phyloP scores from a whole-genome alignment of 139 green algal genomes.

The Spirogloea muscicola region DNA sequence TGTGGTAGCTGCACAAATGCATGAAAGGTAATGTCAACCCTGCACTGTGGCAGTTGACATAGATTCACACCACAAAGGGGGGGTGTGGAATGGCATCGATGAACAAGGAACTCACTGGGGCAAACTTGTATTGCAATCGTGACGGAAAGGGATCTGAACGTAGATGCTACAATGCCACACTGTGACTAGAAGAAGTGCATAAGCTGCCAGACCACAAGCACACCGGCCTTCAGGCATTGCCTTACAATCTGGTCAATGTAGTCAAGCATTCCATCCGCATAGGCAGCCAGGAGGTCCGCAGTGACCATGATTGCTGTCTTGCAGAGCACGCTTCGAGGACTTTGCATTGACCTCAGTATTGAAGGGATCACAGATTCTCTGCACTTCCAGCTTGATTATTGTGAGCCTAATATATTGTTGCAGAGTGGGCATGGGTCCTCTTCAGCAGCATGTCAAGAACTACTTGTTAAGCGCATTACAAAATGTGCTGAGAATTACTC shows the following conservation, averaged over 20 bases:
- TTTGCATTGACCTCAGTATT: too few relatives aligned
- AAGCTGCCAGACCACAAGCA: too few relatives aligned
- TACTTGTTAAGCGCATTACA: too few relatives aligned
- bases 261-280: constrained; percentile 23
- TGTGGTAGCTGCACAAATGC: constrained; percentile 41
- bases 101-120: background rate
- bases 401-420: too few relatives aligned
- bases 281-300: constrained; percentile 12
- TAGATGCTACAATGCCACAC: background rate
- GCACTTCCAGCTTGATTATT: too few relatives aligned
- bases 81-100: background rate
- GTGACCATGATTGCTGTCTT: constrained; percentile 28
- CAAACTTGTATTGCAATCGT: background rate
- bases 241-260: constrained; percentile 29
- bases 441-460: too few relatives aligned
- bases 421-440: too few relatives aligned
- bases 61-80: background rate
- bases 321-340: constrained; percentile 14
- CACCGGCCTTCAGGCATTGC: background rate
- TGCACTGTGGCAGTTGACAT: background rate
- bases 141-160: background rate
- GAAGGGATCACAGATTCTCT: too few relatives aligned
- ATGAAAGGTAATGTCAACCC: too few relatives aligned
- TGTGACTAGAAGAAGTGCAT: background rate
- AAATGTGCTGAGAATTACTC: too few relatives aligned